A percentile compares a stretch with the other conserved stretches of the same genome.
These are phyloP conservation scores for Alternaria metachromatica DNA, from an alignment of 2,329 filamentous ascomycete genomes.

Conservation along the genomic window DNA sequence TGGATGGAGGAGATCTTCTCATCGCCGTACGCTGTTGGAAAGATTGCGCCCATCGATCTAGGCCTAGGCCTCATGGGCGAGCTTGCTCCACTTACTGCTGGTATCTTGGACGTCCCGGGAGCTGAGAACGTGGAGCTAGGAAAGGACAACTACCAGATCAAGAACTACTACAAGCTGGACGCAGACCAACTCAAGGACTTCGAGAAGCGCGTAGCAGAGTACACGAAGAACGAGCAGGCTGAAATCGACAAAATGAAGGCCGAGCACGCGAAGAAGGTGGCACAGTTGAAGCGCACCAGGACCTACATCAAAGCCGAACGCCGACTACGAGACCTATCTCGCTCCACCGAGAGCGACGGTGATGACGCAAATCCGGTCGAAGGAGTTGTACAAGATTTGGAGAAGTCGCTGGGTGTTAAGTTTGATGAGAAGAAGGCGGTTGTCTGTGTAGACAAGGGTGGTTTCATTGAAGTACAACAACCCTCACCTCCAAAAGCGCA, in stretches of 20 bases:
- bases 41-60: constrained; percentile 86
- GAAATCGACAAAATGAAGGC: constrained; percentile 87
- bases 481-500: constrained; percentile 35
- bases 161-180: constrained; percentile 72
- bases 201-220: constrained; percentile 75
- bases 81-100: constrained; percentile 79
- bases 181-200: constrained; percentile 83
- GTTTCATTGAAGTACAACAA: constrained; percentile 65
- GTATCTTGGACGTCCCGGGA: constrained; percentile 72
- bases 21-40: constrained; percentile 83
- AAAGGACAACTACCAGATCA: constrained; percentile 44
- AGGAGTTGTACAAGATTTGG: constrained; percentile 76
- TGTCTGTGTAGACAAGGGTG: constrained; percentile 78
- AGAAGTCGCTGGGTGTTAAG: constrained; percentile 71
- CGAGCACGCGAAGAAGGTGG: constrained; percentile 77
- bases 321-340: constrained; percentile 71
- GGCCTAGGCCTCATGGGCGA: constrained; percentile 81
- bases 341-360: constrained; percentile 43
- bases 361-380: constrained; percentile 62
- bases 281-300: constrained; percentile 74
- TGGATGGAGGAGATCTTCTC: constrained; percentile 99
- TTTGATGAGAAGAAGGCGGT: constrained; percentile 70
- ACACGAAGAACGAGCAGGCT: constrained; percentile 73
- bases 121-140: constrained; percentile 35
- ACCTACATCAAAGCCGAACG: constrained; percentile 76